Evolutionary conservation across 2,329 filamentous ascomycete species (phyloP), one percentile per base, ranked within the genome.

Genomic region (Claviceps pusilla): DNA sequence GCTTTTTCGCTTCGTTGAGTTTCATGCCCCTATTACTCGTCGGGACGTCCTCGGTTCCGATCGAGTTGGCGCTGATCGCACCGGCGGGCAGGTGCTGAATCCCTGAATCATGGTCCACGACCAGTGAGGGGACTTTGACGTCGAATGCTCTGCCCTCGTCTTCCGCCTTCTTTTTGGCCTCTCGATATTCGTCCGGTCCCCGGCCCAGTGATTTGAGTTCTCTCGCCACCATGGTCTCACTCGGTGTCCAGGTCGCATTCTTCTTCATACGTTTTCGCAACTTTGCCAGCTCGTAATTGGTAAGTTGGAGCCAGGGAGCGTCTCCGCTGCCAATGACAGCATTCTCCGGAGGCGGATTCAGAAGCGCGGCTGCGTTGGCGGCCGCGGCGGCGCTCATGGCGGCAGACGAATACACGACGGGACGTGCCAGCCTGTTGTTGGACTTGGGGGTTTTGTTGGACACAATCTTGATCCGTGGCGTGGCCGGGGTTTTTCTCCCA

Each of bases 241-340:
- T 90, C 0, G 87, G 87, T 3, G 80, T 83, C 87, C 87, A 93
- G 4, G 87, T 83, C 0, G 87, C 85, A 63, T 93, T 93, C 75
- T 93, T 93, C 77, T 93, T 93, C 87, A 93, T 93, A 19, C 85
- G 78, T 69, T 93, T 93, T 57, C 87, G 76, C 7, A 93, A 74
- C 58, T 82, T 78, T 0, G 81, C 82, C 49, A 86, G 72, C 64
- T 86, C 82, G 58, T 79, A 84, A 16, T 75, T 71, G 7, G 81
- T 84, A 42, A 86, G 72, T 60, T 80, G 80, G 29, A 84, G 71
- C 82, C 82, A 86, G 0, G 82, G 82, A 11, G 79, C 76, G 61
- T 84, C 77, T 3, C 72, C 62, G 54, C 79, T 81, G 33, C 81
- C 81, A 14, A 77, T 68, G 1, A 78, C 71, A 1, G 78, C 79